Percentiles rank a stretch among this genome's conserved stretches.
Evolutionary conservation across 495 filamentous ascomycete genomes (phyloP).

Genomic region (Penicillium verhagenii): DNA sequence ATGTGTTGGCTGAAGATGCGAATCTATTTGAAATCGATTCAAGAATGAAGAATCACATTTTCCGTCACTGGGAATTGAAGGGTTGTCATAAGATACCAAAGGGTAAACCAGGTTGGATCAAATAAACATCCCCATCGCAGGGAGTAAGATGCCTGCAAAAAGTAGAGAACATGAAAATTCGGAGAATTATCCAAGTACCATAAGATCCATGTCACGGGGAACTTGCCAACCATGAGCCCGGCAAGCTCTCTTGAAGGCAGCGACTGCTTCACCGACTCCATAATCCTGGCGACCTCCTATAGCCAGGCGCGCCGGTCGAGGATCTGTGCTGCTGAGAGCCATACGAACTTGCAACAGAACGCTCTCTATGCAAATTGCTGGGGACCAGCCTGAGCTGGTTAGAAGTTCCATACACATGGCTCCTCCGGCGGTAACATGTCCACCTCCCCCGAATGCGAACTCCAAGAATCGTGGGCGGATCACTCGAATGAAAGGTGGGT

Average conservation of each 20-base stretch:
- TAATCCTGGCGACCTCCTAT: constrained; percentile 49
- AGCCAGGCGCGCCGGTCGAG: constrained; percentile 67
- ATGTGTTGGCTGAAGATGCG: too few species aligned
- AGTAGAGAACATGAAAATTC: too few species aligned
- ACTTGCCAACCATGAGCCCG: constrained; percentile 57
- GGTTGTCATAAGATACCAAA: too few species aligned
- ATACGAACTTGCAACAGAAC: constrained; percentile 81
- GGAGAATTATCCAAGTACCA: too few species aligned
- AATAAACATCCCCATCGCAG: too few species aligned
- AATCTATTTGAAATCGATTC: too few species aligned
- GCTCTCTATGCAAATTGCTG: constrained; percentile 70
- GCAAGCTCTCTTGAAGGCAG: constrained; percentile 70
- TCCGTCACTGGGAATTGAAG: too few species aligned
- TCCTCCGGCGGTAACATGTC: constrained; percentile 85
- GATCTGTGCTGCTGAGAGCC: constrained; percentile 67
- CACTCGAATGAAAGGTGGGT: constrained; percentile 82
- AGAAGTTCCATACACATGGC: constrained; percentile 92
- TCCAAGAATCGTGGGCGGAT: constrained; percentile 76
- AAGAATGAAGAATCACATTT: too few species aligned
- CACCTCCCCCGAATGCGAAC: constrained; percentile 72
- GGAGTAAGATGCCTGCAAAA: too few species aligned
- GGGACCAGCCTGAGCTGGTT: constrained; percentile 80
- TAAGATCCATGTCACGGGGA: constrained; percentile 11
- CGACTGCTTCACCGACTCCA: constrained; percentile 64
- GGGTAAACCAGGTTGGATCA: too few species aligned